Evolutionary conservation across 2,329 filamentous ascomycete species (phyloP), one percentile per base, ranked within the genome.

Genomic region (Fusarium virguliforme): DNA sequence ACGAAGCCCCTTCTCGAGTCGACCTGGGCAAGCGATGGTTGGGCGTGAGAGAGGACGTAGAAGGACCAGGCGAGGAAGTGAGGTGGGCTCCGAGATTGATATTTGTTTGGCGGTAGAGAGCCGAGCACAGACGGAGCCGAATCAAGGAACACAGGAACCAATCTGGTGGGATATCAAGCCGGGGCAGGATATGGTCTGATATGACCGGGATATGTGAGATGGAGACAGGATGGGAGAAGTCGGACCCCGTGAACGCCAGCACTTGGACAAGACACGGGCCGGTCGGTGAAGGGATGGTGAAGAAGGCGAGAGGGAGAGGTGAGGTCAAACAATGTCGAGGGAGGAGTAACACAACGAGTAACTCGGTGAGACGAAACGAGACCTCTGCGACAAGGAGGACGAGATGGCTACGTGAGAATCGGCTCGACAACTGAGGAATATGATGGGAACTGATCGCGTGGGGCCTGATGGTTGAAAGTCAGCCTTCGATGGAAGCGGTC

Each of bases 141-240:
- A 73, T 62, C 63, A 64, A 74, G 43, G 48, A 70, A 71, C 71
- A 62, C 58, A 50, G 64, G 63, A 70, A 64, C 61, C 72, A 70
- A 75, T 75, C 72, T 75, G 65, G 72, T 68, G 65, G 68, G 68
- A 71, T 59, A 41, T 64, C 48, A 59, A 71, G 64, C 68, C 62
- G 61, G 72, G 65, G 60, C 43, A 48, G 54, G 41, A 64, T 65
- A 66, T 76, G 74, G 74, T 72, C 70, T 74, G 74, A 76, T 75
- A 59, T 38, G 70, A 71, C 74, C 50, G 67, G 74, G 74, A 76
- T 76, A 63, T 53, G 67, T 64, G 73, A 71, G 70, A 74, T 69
- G 68, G 64, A 10, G 60, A 67, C 71, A 72, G 67, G 67, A 67
- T 62, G 59, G 50, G 35, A 71, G n/a, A 56, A 37, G 46, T 63